Evolutionary conservation across 2,329 filamentous ascomycete genomes (phyloP), one percentile per base, ranked within the genome.

Genomic region (Sporothrix pallida): DNA sequence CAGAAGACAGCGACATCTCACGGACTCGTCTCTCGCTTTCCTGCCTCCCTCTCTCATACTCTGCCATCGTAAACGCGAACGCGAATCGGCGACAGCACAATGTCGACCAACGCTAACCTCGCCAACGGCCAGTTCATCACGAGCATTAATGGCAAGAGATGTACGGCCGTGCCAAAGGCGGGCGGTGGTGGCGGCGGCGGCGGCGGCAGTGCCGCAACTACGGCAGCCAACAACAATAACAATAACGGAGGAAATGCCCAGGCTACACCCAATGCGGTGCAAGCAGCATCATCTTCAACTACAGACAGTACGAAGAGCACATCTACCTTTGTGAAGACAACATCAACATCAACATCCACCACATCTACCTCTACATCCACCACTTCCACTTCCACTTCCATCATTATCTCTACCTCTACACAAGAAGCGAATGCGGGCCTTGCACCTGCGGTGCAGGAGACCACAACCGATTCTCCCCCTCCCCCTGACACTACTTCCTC

Each of bases 101-200:
- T 87, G 86, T 83, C 83, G 73, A 80, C 80, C 48, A 82, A 78
- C 75, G 77, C 81, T 72, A 82, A 80, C 78, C 83, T 86, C 79
- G 83, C 82, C 76, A 79, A 80, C 78, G 84, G 85, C 78, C 83
- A 84, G 74, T 84, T 85, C 75, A 83, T 86, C 74, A 88, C 86
- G 72, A 84, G 80, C 68, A 81, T 88, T 72, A 80, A 83, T 73
- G 86, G 86, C 70, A 85, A 83, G 79, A 83, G 83, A 80, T 88
- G 87, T 81, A 89, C 87, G 77, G 86, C 85, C 75, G 81, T 88
- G 76, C 86, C 86, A 67, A 85, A 79, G 77, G 75, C 73, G 31
- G 74, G 76, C 65, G 77, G 58, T 72, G 75, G 75, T 69, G 46
- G 60, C 58, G 8, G 67, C 68, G 65, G 67, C 67, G 62, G 71